Base-by-base conservation (phyloP, 1,284 basidiomycete genomes). In the Ceratobasidium theobromae region DNA sequence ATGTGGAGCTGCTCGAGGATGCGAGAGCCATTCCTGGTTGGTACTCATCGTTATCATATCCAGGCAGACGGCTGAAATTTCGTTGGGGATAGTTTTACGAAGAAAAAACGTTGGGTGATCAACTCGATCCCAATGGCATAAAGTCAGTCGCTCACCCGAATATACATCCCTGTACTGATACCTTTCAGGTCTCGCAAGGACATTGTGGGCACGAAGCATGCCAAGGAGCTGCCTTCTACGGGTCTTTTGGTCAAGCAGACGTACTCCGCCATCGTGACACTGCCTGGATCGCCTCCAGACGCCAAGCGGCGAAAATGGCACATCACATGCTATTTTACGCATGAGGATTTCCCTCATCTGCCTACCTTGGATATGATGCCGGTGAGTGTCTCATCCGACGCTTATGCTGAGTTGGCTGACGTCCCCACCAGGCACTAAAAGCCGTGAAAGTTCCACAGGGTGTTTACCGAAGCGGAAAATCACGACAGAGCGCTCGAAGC, bases 381-480 rank as follows among this genome's bases (percentile, higher is more conserved):
- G 43, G 72, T 64, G 35, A 64, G 60, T 45, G 18, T 45, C 18
- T 45, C 6, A 21, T 21, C 6, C 18, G 18, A 21, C 8, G 43
- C 18, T 14, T 45, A n/a, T 25, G 49, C 11, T n/a, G 14, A 40
- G 49, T 49, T 52, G 33, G 51, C 30, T 8, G n/a, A 18, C 4
- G 25, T 27, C 35, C 23, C 45, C 27, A 33, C 12, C 25, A 64
- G 60, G 21, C 79, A 35, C 73, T 87, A 66, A 77, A 79, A 57
- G 79, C 75, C 43, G 79, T 87, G 28, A 76, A 76, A 41, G 80
- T 86, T 46, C 85, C 85, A 21, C 72, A 75, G 40, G 84, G 84
- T 11, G 79, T 86, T 51, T 87, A 86, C 74, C 80, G 79, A 53
- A 84, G 82, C 71, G 84, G 84, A 41, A 86, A 85, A 73, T 78